Evolutionary conservation across 2,329 filamentous ascomycete genomes (phyloP).

Genomic region (Botryotinia convoluta): DNA sequence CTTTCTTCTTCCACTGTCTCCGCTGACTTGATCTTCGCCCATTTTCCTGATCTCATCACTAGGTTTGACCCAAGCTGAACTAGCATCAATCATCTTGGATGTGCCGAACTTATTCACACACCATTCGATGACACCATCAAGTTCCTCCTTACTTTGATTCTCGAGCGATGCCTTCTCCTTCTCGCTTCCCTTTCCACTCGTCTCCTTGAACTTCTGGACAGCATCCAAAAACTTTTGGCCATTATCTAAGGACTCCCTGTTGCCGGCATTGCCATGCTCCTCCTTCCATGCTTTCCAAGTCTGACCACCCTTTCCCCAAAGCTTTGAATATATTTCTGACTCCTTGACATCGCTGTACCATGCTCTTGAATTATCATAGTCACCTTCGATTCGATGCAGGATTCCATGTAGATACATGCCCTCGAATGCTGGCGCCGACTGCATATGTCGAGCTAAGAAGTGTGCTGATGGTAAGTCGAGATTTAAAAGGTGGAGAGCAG

Average conservation of each 20-base stretch:
- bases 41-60: slow-evolving; percentile 22
- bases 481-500: slow-evolving; percentile 51
- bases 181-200: slow-evolving; percentile 10
- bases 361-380: slow-evolving; percentile 47
- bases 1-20: slow-evolving; percentile 24
- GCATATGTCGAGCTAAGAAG: slow-evolving; percentile 53
- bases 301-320: slow-evolving; percentile 36
- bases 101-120: slow-evolving; percentile 47
- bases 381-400: slow-evolving; percentile 50
- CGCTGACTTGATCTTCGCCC: slow-evolving; percentile 23
- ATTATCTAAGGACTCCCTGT: slow-evolving; percentile 31
- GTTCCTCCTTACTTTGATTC: slow-evolving; percentile 41
- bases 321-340: slow-evolving; percentile 38
- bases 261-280: background rate
- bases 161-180: slow-evolving; percentile 29
- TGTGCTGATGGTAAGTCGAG: slow-evolving; percentile 49
- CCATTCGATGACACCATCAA: slow-evolving; percentile 44
- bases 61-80: slow-evolving; percentile 24
- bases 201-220: slow-evolving; percentile 37
- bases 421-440: slow-evolving; percentile 47
- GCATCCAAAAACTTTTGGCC: slow-evolving; percentile 42
- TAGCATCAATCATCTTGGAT: slow-evolving; percentile 44
- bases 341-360: slow-evolving; percentile 48
- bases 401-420: slow-evolving; percentile 52
- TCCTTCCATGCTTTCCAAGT: slow-evolving; percentile 18